Conservation (phyloP, 768 basidiomycete genomes). For the Phaeotremella fagi region DNA sequence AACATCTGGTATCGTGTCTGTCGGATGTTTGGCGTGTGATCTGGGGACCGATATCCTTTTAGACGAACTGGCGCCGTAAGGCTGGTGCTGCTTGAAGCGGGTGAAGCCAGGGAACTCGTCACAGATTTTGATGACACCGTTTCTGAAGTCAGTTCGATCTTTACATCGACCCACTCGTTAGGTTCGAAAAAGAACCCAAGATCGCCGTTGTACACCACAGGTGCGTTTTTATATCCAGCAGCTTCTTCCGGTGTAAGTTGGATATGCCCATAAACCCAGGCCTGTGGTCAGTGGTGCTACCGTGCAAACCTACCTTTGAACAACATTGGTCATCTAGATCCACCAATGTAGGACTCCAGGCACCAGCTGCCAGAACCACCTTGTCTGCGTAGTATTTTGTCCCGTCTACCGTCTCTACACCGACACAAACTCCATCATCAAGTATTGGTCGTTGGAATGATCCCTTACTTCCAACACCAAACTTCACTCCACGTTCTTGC, state of each 20-base stretch:
- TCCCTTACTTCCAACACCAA: constrained; percentile 32
- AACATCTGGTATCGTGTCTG: constrained; percentile 43
- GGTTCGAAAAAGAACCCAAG: no score
- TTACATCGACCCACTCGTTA: no score
- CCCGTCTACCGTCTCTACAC: constrained; percentile 37
- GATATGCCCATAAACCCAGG: constrained; percentile 45
- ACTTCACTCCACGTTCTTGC: constrained; percentile 30
- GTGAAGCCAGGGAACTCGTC: constrained; percentile 46
- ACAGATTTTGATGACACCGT: constrained; percentile 33
- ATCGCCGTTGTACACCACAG: constrained; percentile 42
- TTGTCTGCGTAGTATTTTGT: constrained; percentile 32
- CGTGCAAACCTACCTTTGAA: constrained; percentile 27
- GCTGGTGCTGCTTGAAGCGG: constrained; percentile 14
- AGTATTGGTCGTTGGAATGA: constrained; percentile 36
- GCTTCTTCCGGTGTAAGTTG: constrained; percentile 42
- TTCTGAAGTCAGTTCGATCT: background rate
- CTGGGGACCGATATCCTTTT: constrained; percentile 41
- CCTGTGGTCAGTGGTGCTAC: background rate
- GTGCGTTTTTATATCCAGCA: constrained; percentile 20
- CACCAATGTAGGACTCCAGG: constrained; percentile 42
- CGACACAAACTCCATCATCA: constrained; percentile 26
- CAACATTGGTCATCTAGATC: constrained; percentile 45
- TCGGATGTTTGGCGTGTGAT: constrained; percentile 43
- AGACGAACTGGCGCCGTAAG: constrained; percentile 23
- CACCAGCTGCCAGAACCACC: constrained; percentile 44